phyloP scores from a whole-genome alignment of 1,284 basidiomycete species.

The Leccinum angustisporum region DNA sequence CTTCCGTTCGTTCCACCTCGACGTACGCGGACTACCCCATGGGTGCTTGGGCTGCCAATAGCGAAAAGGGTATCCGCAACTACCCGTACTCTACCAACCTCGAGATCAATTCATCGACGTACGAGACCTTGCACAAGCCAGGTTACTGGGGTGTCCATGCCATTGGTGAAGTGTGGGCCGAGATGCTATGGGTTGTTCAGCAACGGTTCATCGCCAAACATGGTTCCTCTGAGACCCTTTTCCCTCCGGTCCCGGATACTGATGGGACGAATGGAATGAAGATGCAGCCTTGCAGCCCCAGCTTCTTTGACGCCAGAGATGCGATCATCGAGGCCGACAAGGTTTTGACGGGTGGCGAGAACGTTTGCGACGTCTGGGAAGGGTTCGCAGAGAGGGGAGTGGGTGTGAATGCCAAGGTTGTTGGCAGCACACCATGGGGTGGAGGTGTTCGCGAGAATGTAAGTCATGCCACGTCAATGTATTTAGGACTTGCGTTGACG shows the following conservation, averaged over 20 bases:
- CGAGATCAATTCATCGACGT: conserved; percentile 85
- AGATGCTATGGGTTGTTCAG: conserved; percentile 86
- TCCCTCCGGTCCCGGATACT: conserved; percentile 69
- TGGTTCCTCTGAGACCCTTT: conserved; percentile 76
- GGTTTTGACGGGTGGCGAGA: conserved; percentile 88
- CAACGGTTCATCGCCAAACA: conserved; percentile 79
- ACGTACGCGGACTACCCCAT: conserved; percentile 81
- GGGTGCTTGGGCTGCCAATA: conserved; percentile 94
- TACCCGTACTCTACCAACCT: conserved; percentile 82
- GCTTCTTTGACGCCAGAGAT: conserved; percentile 90
- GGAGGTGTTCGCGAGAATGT: conserved; percentile 75
- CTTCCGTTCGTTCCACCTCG: conserved; percentile 74
- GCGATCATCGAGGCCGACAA: conserved; percentile 95
- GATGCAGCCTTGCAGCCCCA: conserved; percentile 88
- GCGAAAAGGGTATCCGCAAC: conserved; percentile 79
- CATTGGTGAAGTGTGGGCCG: conserved; percentile 94
- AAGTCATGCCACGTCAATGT: conserved; percentile 16
- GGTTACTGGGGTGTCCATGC: conserved; percentile 92
- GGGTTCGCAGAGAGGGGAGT: conserved; percentile 85
- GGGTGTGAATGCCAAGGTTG: conserved; percentile 59
- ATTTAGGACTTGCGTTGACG: background rate
- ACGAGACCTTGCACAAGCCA: conserved; percentile 94
- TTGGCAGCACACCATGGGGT: conserved; percentile 88
- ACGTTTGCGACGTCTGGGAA: conserved; percentile 87
- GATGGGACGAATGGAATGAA: conserved; percentile 87